phyloP scores from a whole-genome alignment of 495 filamentous ascomycete species.

The Aspergillus saccharolyticus region DNA sequence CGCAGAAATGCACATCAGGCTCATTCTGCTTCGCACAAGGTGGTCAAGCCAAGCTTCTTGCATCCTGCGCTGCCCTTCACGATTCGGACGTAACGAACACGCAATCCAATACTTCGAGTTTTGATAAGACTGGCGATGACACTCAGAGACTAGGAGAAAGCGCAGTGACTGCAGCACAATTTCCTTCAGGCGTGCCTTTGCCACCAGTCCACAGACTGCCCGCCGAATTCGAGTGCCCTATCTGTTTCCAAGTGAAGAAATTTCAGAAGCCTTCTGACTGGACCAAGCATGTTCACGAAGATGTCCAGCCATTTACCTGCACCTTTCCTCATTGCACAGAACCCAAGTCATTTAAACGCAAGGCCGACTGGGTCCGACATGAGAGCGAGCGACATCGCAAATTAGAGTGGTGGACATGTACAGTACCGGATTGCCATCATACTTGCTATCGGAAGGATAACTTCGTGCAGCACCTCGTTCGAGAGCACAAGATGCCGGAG shows the following conservation, averaged over 20 bases:
- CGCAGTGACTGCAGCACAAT: constrained; percentile 61
- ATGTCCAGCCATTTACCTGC: constrained; percentile 92
- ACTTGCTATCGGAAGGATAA: constrained; percentile 90
- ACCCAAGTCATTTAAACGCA: constrained; percentile 93
- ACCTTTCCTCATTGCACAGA: constrained; percentile 82
- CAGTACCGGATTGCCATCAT: constrained; percentile 74
- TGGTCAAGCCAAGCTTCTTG: constrained; percentile 49
- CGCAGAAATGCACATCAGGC: constrained; percentile 53
- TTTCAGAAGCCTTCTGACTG: constrained; percentile 95
- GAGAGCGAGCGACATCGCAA: constrained; percentile 92
- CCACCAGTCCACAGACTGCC: constrained; percentile 76
- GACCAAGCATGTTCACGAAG: constrained; percentile 97
- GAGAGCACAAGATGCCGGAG: constrained; percentile 85
- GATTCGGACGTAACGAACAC: constrained; percentile 40
- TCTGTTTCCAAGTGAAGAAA: constrained; percentile 86
- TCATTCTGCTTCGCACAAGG: constrained; percentile 60
- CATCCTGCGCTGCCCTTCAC: constrained; percentile 42
- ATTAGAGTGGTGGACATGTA: constrained; percentile 89
- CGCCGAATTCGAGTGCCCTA: constrained; percentile 85
- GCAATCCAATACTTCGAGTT: constrained; percentile 45
- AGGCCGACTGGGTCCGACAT: constrained; percentile 95
- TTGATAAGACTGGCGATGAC: constrained; percentile 58
- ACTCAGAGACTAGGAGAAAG: constrained; percentile 59
- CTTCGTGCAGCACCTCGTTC: constrained; percentile 90
- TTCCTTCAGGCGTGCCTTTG: constrained; percentile 75